Evolutionary conservation across 169 alveolate species (phyloP).

Genomic region (Cryptosporidium canis): DNA sequence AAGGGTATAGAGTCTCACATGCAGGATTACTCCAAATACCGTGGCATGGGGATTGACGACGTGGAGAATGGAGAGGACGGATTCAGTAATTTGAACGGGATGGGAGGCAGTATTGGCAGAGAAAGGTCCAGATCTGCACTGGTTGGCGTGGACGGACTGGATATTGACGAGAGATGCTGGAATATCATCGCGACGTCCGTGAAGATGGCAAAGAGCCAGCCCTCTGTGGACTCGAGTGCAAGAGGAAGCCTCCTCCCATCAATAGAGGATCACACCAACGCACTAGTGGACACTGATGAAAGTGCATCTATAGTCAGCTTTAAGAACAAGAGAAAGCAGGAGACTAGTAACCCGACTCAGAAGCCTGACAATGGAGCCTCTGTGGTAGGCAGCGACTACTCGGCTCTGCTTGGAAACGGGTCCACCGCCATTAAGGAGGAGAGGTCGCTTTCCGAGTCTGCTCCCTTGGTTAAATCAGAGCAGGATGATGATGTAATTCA

Average conservation of each 20-base stretch:
- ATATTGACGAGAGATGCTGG: constrained; percentile 69
- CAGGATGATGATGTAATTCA: constrained; percentile 18
- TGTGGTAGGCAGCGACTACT: neutral
- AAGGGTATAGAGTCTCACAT: constrained; percentile 56
- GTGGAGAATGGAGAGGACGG: constrained; percentile 46
- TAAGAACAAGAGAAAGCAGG: constrained; percentile 1
- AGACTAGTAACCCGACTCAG: neutral
- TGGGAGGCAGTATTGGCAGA: constrained; percentile 63
- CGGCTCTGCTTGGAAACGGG: neutral
- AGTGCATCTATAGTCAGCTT: constrained; percentile 41
- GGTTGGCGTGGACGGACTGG: constrained; percentile 71
- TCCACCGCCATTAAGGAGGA: constrained; percentile 18
- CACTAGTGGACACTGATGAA: constrained; percentile 6
- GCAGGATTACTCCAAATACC: constrained; percentile 6
- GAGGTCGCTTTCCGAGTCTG: constrained; percentile 46
- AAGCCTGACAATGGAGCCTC: constrained; percentile 13
- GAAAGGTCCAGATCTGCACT: constrained; percentile 70
- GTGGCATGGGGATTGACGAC: constrained; percentile 27
- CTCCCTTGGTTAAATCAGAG: constrained; percentile 33
- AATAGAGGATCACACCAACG: constrained; percentile 16
- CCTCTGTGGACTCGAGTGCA: constrained; percentile 67
- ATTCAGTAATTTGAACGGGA: constrained; percentile 16
- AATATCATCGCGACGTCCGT: constrained; percentile 69
- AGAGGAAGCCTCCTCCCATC: constrained; percentile 62
- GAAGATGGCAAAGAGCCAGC: constrained; percentile 72